Evolutionary conservation across 1,284 basidiomycete species (phyloP).

Genomic region (Singerocomus inundabilis): DNA sequence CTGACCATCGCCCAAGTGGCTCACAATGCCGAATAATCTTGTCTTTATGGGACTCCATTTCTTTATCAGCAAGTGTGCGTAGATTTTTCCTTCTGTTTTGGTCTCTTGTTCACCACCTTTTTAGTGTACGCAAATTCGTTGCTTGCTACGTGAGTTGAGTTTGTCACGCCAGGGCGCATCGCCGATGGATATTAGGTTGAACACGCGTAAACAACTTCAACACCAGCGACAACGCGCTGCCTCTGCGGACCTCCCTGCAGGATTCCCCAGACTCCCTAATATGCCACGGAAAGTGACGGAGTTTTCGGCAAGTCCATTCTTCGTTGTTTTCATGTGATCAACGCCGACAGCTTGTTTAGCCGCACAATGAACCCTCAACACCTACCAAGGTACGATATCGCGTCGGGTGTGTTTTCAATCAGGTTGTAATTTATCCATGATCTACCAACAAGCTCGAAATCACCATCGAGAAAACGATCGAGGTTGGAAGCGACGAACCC

Average conservation of each 20-base stretch:
- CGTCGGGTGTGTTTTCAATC: neutral
- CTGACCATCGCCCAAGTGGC: constrained; percentile 40
- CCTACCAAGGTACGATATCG: constrained; percentile 19
- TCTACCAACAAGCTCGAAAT: constrained; percentile 25
- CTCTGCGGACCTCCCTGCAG: constrained; percentile 31
- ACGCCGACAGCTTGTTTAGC: neutral
- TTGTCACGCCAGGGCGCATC: neutral
- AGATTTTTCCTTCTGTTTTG: neutral
- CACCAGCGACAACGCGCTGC: constrained; percentile 29
- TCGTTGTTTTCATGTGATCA: neutral
- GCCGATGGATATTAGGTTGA: constrained; percentile 18
- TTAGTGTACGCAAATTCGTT: constrained; percentile 35
- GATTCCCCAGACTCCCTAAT: constrained; percentile 29
- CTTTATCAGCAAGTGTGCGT: constrained; percentile 46
- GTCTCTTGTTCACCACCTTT: neutral
- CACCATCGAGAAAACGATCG: constrained; percentile 30
- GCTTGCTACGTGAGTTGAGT: constrained; percentile 31
- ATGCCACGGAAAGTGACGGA: constrained; percentile 13
- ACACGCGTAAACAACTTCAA: constrained; percentile 31
- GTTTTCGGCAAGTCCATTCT: constrained; percentile 13
- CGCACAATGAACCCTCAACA: constrained; percentile 7
- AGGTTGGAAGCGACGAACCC: constrained; percentile 15
- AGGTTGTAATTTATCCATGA: neutral
- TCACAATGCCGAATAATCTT: constrained; percentile 46
- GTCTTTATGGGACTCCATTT: constrained; percentile 53